A percentile compares a stretch with the other conserved stretches of the same genome.
These are phyloP conservation scores for Ascochyta lentis DNA, from an alignment of 2,329 filamentous ascomycete genomes.

Conservation along the genomic window DNA sequence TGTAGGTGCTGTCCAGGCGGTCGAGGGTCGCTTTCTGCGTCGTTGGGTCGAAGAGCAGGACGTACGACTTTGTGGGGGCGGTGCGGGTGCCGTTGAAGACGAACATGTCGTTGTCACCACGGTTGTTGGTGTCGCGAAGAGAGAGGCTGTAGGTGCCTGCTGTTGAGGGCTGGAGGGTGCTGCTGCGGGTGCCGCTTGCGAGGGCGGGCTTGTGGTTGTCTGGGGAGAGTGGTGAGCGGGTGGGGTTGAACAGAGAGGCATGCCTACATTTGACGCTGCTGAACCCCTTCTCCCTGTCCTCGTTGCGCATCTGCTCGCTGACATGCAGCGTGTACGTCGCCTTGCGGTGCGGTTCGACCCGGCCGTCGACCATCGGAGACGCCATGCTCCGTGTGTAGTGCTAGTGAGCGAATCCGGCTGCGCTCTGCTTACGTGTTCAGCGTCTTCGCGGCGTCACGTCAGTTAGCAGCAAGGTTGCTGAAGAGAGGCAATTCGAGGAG, in stretches of 20 bases:
- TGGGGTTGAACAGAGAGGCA: neutral
- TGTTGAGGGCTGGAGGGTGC: slow-evolving; percentile 35
- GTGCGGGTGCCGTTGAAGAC: slow-evolving; percentile 50
- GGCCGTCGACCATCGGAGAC: slow-evolving; percentile 45
- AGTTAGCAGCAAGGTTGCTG: neutral
- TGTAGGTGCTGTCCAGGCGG: slow-evolving; percentile 78
- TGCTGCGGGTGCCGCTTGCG: slow-evolving; percentile 35
- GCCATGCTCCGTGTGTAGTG: slow-evolving; percentile 34
- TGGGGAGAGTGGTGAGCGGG: slow-evolving; percentile 16
- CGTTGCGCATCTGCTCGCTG: slow-evolving; percentile 41
- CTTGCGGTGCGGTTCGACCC: slow-evolving; percentile 49
- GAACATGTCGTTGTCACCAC: slow-evolving; percentile 44
- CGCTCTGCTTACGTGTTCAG: neutral
- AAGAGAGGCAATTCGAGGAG: neutral
- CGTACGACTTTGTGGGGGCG: slow-evolving; percentile 46
- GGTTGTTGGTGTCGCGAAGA: slow-evolving; percentile 35
- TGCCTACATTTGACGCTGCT: slow-evolving; percentile 46
- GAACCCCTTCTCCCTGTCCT: slow-evolving; percentile 27
- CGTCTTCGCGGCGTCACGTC: neutral
- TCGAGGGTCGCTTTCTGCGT: slow-evolving; percentile 83
- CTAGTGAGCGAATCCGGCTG: no score
- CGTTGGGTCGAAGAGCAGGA: slow-evolving; percentile 76
- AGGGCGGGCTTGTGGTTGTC: slow-evolving; percentile 56
- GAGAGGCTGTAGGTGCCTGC: slow-evolving; percentile 37
- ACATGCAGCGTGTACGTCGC: slow-evolving; percentile 47